Conservation (phyloP, 371 early-diverging fungal species). For the Polyrhizophydium stewartii region DNA sequence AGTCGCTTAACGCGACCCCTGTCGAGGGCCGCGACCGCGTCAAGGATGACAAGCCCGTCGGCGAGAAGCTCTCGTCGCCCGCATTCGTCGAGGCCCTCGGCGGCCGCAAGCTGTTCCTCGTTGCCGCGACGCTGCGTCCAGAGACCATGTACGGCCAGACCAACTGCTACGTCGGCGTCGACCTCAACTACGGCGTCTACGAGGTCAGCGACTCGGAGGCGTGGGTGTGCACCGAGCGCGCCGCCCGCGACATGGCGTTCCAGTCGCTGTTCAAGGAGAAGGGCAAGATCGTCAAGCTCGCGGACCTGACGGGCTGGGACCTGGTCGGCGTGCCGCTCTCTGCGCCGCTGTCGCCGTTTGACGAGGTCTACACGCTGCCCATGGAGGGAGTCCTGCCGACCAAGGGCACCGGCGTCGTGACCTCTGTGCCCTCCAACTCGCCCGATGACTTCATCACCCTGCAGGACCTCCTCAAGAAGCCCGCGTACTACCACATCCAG, state of each 20-base stretch:
- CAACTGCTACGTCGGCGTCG: constrained; percentile 94
- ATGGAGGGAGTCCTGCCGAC: constrained; percentile 93
- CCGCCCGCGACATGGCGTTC: constrained; percentile 95
- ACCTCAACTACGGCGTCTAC: constrained; percentile 85
- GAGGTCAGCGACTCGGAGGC: constrained; percentile 73
- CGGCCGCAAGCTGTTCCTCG: constrained; percentile 69
- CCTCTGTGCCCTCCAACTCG: constrained; percentile 97
- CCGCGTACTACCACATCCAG: constrained; percentile 85
- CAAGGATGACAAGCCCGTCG: constrained; percentile 39
- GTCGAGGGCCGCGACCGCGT: constrained; percentile 25
- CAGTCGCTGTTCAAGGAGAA: constrained; percentile 73
- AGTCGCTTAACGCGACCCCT: constrained; percentile 27
- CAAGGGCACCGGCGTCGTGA: constrained; percentile 98
- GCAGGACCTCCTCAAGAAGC: constrained; percentile 88
- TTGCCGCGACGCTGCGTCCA: constrained; percentile 97
- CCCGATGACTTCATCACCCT: constrained; percentile 94
- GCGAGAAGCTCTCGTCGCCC: constrained; percentile 48
- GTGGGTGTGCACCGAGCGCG: constrained; percentile 86
- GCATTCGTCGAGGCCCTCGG: constrained; percentile 59
- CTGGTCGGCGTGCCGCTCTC: constrained; percentile 87
- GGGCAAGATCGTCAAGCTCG: constrained; percentile 68
- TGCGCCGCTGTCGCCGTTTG: constrained; percentile 80
- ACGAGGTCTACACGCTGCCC: constrained; percentile 87
- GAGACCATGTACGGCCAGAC: constrained; percentile 99
- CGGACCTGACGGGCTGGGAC: constrained; percentile 71